A percentile compares a stretch with the other conserved stretches of the same genome.
These are phyloP conservation scores for Suillus alpinus DNA, from an alignment of 768 basidiomycete genomes.

Conservation along the genomic window DNA sequence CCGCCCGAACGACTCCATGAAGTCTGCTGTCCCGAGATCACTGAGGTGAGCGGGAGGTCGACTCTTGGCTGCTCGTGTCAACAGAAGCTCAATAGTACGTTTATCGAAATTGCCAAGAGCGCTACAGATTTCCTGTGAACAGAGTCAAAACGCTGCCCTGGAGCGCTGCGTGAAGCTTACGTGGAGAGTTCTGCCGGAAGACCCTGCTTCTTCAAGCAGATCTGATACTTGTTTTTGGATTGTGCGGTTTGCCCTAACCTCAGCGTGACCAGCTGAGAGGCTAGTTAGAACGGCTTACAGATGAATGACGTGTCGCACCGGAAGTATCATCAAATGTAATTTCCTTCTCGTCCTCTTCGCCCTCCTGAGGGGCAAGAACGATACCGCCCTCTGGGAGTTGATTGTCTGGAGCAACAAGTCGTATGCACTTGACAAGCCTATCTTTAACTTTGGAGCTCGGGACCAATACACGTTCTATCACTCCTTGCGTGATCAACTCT, in stretches of 20 bases:
- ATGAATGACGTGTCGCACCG: constrained; percentile 24
- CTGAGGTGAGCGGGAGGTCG: constrained; percentile 68
- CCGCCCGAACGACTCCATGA: constrained; percentile 81
- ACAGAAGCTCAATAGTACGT: constrained; percentile 79
- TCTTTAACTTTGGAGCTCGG: constrained; percentile 52
- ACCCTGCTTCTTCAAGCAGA: constrained; percentile 65
- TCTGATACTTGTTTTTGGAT: constrained; percentile 81
- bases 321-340: constrained; percentile 27
- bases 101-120: constrained; percentile 71
- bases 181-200: constrained; percentile 68
- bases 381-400: constrained; percentile 34
- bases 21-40: constrained; percentile 64
- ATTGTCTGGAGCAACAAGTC: constrained; percentile 49
- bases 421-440: constrained; percentile 60
- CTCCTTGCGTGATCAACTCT: constrained; percentile 67
- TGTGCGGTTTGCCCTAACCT: constrained; percentile 57
- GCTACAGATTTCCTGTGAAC: constrained; percentile 55
- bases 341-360: constrained; percentile 42
- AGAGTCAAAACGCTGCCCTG: constrained; percentile 5
- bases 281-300: background rate
- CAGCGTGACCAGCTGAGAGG: constrained; percentile 33
- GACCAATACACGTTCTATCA: constrained; percentile 74
- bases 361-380: constrained; percentile 29
- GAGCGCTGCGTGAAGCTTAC: constrained; percentile 33
- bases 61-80: constrained; percentile 63